These are phyloP conservation scores for Odonthalia washingtoniensis DNA, from an alignment of 31 red algal genomes.

Conservation along the genomic window DNA sequence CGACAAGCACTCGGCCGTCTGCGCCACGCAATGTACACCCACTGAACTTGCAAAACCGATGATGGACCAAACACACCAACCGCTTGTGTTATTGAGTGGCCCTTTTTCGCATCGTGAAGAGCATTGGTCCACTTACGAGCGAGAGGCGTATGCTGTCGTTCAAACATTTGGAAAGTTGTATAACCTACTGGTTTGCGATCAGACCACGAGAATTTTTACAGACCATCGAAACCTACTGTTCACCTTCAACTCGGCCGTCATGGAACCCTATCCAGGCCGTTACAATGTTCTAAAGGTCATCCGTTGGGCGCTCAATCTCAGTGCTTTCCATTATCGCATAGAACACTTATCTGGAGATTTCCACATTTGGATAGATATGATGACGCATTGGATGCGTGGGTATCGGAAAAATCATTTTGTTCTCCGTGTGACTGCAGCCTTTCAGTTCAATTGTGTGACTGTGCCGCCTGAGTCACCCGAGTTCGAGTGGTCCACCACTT, in stretches of 20 bases:
- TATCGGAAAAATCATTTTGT: not conserved
- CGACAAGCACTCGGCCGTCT: not conserved
- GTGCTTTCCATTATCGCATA: constrained; percentile 50
- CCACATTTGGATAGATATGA: constrained; percentile 38
- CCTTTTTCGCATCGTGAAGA: not conserved
- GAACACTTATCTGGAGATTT: constrained; percentile 5
- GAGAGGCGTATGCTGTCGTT: no score
- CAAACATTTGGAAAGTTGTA: no score
- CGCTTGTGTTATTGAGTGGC: not conserved
- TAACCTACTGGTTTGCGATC: no score
- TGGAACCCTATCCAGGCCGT: constrained; percentile 24
- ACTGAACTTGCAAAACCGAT: no score
- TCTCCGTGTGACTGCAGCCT: not conserved
- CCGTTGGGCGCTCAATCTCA: constrained; percentile 23
- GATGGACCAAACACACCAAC: not conserved
- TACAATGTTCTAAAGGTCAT: constrained; percentile 44
- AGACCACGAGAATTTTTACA: no score
- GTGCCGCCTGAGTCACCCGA: not conserved
- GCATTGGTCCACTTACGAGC: no score
- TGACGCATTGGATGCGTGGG: constrained; percentile 38
- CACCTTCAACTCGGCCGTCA: constrained; percentile 30
- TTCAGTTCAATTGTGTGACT: not conserved
- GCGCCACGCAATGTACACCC: constrained; percentile 1
- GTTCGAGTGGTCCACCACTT: not conserved
- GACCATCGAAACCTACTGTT: no score